phyloP scores from a whole-genome alignment of 108 stramenopile species.

The Craspedostauros australis region DNA sequence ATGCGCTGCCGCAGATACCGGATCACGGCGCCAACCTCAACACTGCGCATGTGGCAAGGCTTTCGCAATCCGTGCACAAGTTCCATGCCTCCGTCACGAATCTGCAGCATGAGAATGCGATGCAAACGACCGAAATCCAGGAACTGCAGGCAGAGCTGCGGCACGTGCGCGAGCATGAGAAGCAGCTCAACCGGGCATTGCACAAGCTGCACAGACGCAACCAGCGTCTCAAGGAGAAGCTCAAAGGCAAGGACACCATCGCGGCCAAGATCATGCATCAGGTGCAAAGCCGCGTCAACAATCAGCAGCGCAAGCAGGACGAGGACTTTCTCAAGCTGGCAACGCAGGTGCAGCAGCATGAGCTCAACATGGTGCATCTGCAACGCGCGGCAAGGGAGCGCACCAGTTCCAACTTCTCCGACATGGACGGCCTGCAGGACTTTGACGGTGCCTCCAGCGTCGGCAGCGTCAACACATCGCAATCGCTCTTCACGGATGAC shows the following conservation, averaged over 20 bases:
- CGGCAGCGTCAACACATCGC: background rate
- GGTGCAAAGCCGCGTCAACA: background rate
- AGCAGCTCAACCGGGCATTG: slow-evolving; percentile 16
- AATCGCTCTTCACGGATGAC: slow-evolving; percentile 9
- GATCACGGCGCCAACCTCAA: background rate
- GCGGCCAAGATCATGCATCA: slow-evolving; percentile 1
- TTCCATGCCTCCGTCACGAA: slow-evolving; percentile 25
- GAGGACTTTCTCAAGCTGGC: slow-evolving; percentile 4
- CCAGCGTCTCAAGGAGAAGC: slow-evolving; percentile 22
- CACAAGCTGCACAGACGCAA: slow-evolving; percentile 24
- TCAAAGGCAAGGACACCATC: slow-evolving; percentile 2
- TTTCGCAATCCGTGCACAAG: slow-evolving; percentile 25
- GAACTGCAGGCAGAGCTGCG: slow-evolving; percentile 5
- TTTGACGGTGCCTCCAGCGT: background rate
- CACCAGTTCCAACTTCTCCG: slow-evolving; percentile 15
- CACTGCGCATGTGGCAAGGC: slow-evolving; percentile 4
- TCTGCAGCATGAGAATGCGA: slow-evolving; percentile 22
- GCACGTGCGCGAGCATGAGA: slow-evolving; percentile 5
- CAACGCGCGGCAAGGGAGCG: no score
- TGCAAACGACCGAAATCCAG: slow-evolving; percentile 15
- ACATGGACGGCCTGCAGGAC: slow-evolving; percentile 18
- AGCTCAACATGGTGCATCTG: slow-evolving; percentile 6
- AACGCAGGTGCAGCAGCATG: slow-evolving; percentile 1
- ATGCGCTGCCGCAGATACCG: background rate
- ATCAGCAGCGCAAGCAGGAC: background rate